A percentile compares a stretch with the other conserved stretches of the same genome.
Conservation (phyloP, 1,284 basidiomycete species). For the Afroboletus lepidellus region DNA sequence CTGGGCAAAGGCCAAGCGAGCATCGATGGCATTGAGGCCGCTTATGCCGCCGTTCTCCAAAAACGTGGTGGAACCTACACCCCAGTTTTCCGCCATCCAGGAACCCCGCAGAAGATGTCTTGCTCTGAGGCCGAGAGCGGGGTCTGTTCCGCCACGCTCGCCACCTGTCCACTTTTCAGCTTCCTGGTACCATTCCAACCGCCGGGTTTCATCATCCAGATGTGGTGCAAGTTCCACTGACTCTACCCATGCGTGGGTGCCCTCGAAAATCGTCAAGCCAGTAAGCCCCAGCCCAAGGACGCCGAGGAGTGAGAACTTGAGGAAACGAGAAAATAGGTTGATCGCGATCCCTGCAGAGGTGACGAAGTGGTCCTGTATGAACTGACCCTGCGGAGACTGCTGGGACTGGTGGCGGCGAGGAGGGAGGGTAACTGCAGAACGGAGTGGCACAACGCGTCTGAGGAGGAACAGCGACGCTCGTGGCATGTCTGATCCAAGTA, state of each 20-base stretch:
- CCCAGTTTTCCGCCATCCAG: constrained; percentile 78
- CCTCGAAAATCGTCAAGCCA: constrained; percentile 51
- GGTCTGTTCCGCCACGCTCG: constrained; percentile 67
- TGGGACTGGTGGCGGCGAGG: constrained; percentile 19
- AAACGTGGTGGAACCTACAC: constrained; percentile 48
- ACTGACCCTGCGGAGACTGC: constrained; percentile 10
- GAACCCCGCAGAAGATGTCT: constrained; percentile 70
- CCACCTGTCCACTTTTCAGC: constrained; percentile 76
- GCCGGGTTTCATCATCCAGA: constrained; percentile 49
- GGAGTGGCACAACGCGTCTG: not conserved
- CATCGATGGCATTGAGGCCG: constrained; percentile 48
- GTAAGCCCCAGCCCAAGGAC: constrained; percentile 40
- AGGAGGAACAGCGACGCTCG: constrained; percentile 6
- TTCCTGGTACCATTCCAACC: constrained; percentile 76
- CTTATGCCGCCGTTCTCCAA: constrained; percentile 38
- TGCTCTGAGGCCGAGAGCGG: constrained; percentile 62
- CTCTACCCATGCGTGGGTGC: constrained; percentile 71
- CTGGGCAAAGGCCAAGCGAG: constrained; percentile 52
- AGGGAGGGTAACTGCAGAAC: not conserved
- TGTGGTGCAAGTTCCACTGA: constrained; percentile 54
- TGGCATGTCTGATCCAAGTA: constrained; percentile 7
- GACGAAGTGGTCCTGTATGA: constrained; percentile 38
- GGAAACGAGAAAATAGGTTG: constrained; percentile 39
- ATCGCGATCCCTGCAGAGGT: constrained; percentile 37
- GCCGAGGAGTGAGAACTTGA: constrained; percentile 41